These are phyloP conservation scores for Aschersonia sp. DNA, from an alignment of 2,329 filamentous ascomycete species.

Conservation along the genomic window DNA sequence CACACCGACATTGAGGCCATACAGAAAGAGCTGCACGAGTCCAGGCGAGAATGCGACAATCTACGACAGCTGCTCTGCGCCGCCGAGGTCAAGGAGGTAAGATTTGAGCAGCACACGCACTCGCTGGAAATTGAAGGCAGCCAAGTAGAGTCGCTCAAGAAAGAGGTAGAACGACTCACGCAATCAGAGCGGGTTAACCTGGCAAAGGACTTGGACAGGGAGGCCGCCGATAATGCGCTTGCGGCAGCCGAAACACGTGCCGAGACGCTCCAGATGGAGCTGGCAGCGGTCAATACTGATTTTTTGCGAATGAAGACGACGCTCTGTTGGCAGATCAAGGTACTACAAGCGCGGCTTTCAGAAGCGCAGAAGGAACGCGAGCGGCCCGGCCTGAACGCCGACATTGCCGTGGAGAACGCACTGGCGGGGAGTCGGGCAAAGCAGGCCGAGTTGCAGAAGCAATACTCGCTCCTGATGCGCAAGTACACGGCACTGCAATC, in stretches of 20 bases:
- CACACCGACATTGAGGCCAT: conserved; percentile 40
- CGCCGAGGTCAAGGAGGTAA: conserved; percentile 53
- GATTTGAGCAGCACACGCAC: conserved; percentile 47
- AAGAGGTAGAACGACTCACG: conserved; percentile 45
- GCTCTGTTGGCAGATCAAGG: conserved; percentile 33
- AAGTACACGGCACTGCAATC: conserved; percentile 39
- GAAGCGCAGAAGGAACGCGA: conserved; percentile 18
- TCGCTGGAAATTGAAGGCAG: conserved; percentile 45
- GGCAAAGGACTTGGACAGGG: conserved; percentile 45
- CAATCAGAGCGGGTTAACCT: conserved; percentile 48
- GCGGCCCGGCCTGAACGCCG: conserved; percentile 13
- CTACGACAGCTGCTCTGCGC: conserved; percentile 52
- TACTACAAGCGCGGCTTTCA: conserved; percentile 29
- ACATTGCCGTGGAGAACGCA: conserved; percentile 25
- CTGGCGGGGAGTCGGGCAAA: conserved; percentile 37
- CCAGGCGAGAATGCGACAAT: conserved; percentile 45
- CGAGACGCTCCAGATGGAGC: conserved; percentile 41
- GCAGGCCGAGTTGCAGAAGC: conserved; percentile 37
- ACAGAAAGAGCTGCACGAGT: conserved; percentile 40
- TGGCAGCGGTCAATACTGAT: conserved; percentile 36
- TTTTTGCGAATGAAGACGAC: conserved; percentile 24
- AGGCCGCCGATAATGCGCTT: conserved; percentile 40
- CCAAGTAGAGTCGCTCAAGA: conserved; percentile 44
- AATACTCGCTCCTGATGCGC: conserved; percentile 31
- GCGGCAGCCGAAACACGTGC: conserved; percentile 43